Percentiles rank a stretch among this genome's conserved stretches.
These are phyloP conservation scores for Phytopythium mirpurense DNA, from an alignment of 352 stramenopile species.

Conservation along the genomic window DNA sequence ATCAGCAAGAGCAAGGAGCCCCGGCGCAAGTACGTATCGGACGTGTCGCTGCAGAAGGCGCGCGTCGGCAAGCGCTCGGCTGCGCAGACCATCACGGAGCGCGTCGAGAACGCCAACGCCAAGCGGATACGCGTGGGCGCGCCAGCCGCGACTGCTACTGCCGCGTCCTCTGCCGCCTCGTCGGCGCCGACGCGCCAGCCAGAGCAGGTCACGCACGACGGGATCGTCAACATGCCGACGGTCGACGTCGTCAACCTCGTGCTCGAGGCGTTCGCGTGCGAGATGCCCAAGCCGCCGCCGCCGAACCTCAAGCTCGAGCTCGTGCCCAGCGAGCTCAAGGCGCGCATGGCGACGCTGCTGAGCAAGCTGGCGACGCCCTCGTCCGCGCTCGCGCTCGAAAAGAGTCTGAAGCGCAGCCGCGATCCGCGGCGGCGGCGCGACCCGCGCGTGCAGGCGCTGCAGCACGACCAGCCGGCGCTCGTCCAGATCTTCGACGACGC, in stretches of 20 bases:
- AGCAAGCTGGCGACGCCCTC: conserved; percentile 67
- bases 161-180: neutral
- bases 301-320: conserved; percentile 57
- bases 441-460: conserved; percentile 26
- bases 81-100: conserved; percentile 51
- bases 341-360: conserved; percentile 52
- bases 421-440: conserved; percentile 54
- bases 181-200: conserved; percentile 6
- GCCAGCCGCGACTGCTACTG: conserved; percentile 10
- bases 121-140: conserved; percentile 33
- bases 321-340: conserved; percentile 68
- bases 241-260: conserved; percentile 70
- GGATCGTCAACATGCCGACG: conserved; percentile 72
- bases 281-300: conserved; percentile 43
- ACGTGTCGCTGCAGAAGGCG: conserved; percentile 56
- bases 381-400: conserved; percentile 66
- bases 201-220: conserved; percentile 47
- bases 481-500: conserved; percentile 69
- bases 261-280: conserved; percentile 53
- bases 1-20: conserved; percentile 81
- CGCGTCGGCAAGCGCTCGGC: conserved; percentile 65
- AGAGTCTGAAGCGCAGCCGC: conserved; percentile 58
- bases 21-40: conserved; percentile 66
- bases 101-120: conserved; percentile 52
- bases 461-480: conserved; percentile 43